These are phyloP conservation scores for Musa beccarii DNA, from an alignment of 176 grass and related monocot species.

Conservation along the genomic window DNA sequence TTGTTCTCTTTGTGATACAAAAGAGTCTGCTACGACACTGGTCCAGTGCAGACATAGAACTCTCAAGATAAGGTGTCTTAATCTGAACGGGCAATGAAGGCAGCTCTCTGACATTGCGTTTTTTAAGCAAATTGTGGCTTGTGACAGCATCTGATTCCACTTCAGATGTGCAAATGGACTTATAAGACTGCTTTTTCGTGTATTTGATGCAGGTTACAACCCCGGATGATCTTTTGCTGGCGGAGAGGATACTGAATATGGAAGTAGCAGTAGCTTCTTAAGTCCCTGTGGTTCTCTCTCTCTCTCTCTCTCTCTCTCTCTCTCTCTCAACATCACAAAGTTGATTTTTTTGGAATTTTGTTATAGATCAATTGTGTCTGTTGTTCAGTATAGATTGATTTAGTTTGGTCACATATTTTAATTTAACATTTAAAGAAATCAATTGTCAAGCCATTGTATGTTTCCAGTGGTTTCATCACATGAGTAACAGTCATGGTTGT, in stretches of 20 bases:
- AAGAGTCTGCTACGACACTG: neutral
- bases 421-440: no score
- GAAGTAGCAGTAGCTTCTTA: neutral
- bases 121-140: no score
- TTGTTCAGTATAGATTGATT: no score
- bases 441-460: no score
- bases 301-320: no score
- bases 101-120: no score
- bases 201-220: conserved; percentile 60
- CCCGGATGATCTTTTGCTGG: conserved; percentile 81
- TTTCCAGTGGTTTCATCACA: no score
- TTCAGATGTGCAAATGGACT: no score
- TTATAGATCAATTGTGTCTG: neutral
- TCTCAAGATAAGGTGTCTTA: neutral
- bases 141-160: no score
- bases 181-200: neutral
- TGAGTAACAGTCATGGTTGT: no score
- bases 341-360: neutral
- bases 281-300: neutral
- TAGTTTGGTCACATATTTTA: no score
- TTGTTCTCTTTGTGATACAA: neutral
- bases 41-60: neutral
- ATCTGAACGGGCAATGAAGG: no score
- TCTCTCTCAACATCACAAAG: neutral
- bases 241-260: conserved; percentile 73